Evolutionary conservation across 2,329 filamentous ascomycete genomes (phyloP).

Genomic region (Penicillium nordicum): DNA sequence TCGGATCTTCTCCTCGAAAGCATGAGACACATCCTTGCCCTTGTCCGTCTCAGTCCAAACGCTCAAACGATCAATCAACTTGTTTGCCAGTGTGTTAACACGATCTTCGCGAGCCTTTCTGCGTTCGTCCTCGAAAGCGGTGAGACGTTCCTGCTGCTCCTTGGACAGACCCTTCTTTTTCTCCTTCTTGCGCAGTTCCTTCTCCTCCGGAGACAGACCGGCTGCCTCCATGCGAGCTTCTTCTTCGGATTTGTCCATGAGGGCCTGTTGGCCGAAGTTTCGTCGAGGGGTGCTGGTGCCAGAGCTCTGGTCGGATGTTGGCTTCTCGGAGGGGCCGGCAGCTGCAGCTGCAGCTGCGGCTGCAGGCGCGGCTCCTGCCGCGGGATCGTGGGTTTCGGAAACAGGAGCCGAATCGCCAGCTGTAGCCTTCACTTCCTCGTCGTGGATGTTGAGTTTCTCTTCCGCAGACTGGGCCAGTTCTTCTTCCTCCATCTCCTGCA

Average conservation of each 20-base stretch:
- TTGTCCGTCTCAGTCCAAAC: constrained; percentile 98
- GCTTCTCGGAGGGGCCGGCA: constrained; percentile 16
- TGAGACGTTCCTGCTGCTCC: constrained; percentile 89
- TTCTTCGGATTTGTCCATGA: constrained; percentile 85
- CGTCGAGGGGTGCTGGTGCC: constrained; percentile 49
- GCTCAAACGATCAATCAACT: constrained; percentile 83
- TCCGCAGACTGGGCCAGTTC: constrained; percentile 55
- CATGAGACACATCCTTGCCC: constrained; percentile 72
- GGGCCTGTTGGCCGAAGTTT: constrained; percentile 72
- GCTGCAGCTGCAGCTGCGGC: constrained; percentile 23
- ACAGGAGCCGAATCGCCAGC: constrained; percentile 23
- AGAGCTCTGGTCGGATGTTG: constrained; percentile 29
- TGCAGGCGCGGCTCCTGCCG: constrained; percentile 51
- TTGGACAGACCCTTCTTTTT: constrained; percentile 88
- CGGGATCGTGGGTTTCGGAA: constrained; percentile 50
- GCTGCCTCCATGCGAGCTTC: constrained; percentile 63
- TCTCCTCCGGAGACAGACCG: constrained; percentile 68
- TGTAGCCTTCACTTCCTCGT: constrained; percentile 45
- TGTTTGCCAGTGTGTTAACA: constrained; percentile 76
- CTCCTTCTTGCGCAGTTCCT: constrained; percentile 72
- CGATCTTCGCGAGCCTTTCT: constrained; percentile 81
- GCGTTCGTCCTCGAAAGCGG: constrained; percentile 83
- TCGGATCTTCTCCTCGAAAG: constrained; percentile 90
- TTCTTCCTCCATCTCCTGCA: constrained; percentile 72
- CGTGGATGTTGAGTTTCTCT: constrained; percentile 46